Base-by-base conservation (phyloP, 192 early-diverging fungal genomes). In the Rhizophagus prolifer region DNA sequence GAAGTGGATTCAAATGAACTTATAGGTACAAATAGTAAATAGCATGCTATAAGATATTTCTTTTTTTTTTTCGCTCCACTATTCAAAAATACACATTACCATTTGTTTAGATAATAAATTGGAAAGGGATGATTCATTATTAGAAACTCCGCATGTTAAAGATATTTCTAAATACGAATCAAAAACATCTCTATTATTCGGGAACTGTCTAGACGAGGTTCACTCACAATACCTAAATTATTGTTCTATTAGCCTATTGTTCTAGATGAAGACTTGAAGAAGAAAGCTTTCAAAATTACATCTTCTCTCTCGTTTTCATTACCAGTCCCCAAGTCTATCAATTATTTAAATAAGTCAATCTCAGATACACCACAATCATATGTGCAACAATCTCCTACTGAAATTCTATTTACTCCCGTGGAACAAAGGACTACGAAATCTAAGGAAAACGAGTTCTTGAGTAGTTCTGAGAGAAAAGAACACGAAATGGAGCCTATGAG, bases 101-200 rank as follows among this genome's bases (percentile, higher is more conserved):
- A 54, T 54, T 54, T 16, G 19, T 54, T 54, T 54, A 54, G 50
- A 21, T 54, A 19, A 21, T 9, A 38, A 67, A 41, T 6, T 41
- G 23, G 31, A 38, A 38, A 41, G 16, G 34, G 34, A 54, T 54
- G 14, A 54, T 54, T 21, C 50, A 5, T 7, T 67, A 41, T 67
- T 67, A 36, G 65, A 67, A 23, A 38, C 19, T 19, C 31, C 65
- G 21, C 16, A 10, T 23, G 21, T n/a, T 9, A 67, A 67, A 67
- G 21, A 38, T 41, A 36, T n/a, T 41, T n/a, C 21, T 38, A n/a
- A 67, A 14, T 67, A 41, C n/a, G 44, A 38, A 41, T 30, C 28
- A 41, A 38, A 67, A 41, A 10, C 30, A 21, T 67, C 65, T 6
- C 9, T 67, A 38, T 67, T 67, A 67, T 67, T 67, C 25, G 36